Evolutionary conservation across 192 early-diverging fungal genomes (phyloP).

Genomic region (Coemansia sp.): DNA sequence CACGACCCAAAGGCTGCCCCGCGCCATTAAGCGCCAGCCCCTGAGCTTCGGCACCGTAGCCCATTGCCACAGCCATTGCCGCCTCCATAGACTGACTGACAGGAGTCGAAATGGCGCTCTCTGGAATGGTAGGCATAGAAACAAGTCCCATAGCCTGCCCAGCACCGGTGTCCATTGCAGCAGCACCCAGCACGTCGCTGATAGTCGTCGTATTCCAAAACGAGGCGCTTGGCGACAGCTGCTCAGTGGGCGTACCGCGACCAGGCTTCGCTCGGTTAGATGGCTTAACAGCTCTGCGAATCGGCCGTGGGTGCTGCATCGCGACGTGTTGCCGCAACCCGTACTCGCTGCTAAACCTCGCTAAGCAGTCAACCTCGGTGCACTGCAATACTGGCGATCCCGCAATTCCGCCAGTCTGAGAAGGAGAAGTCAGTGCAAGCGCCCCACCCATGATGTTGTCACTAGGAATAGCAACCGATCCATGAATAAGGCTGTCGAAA

Average conservation of each 20-base stretch:
- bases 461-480: neutral
- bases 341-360: slow-evolving; percentile 18
- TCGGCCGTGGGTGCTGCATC: slow-evolving; percentile 41
- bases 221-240: neutral
- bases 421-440: neutral
- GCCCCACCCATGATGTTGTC: neutral
- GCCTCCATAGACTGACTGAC: neutral
- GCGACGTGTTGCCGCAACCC: slow-evolving; percentile 38
- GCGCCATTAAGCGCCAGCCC: neutral
- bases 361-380: slow-evolving; percentile 41
- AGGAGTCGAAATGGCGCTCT: slow-evolving; percentile 4
- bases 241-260: slow-evolving; percentile 18
- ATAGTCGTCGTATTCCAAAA: slow-evolving; percentile 32
- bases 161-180: neutral
- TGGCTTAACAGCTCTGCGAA: slow-evolving; percentile 44
- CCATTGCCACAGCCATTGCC: slow-evolving; percentile 8
- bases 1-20: neutral
- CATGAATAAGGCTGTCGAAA: neutral
- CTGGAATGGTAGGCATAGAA: slow-evolving; percentile 33
- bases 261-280: slow-evolving; percentile 18
- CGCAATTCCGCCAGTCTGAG: neutral
- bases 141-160: neutral
- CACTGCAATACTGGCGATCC: slow-evolving; percentile 21
- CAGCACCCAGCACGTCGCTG: slow-evolving; percentile 18
- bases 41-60: neutral